Conservation (phyloP, 2,329 filamentous ascomycete genomes). For the Plectosphaerella cucumerina region DNA sequence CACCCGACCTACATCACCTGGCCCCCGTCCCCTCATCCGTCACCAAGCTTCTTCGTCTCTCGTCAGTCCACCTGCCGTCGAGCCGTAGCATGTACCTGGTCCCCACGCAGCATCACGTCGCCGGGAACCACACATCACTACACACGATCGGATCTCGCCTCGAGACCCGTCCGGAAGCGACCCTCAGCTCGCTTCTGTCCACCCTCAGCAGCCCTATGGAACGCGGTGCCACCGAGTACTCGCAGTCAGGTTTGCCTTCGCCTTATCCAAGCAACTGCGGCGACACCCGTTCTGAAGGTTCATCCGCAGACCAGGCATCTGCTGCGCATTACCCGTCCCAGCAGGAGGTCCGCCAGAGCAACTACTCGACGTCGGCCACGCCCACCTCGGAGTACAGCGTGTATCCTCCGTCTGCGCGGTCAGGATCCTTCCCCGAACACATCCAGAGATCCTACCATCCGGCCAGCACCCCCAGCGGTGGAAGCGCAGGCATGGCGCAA, state of each 20-base stretch:
- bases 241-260: constrained; percentile 84
- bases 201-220: constrained; percentile 43
- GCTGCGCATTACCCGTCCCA: constrained; percentile 84
- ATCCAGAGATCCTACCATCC: constrained; percentile 81
- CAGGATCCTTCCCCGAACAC: constrained; percentile 82
- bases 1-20: neutral
- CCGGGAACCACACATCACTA: constrained; percentile 23
- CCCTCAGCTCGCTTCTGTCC: constrained; percentile 22
- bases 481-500: constrained; percentile 93
- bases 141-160: constrained; percentile 14
- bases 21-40: neutral
- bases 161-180: constrained; percentile 22
- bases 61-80: constrained; percentile 12
- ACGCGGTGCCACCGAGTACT: constrained; percentile 67
- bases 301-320: constrained; percentile 86
- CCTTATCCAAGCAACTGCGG: constrained; percentile 62
- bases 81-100: constrained; percentile 28
- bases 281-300: constrained; percentile 78
- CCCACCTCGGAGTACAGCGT: constrained; percentile 86
- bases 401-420: constrained; percentile 71
- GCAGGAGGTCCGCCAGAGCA: constrained; percentile 69
- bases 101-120: constrained; percentile 25
- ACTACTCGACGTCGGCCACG: constrained; percentile 73
- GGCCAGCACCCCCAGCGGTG: constrained; percentile 67
- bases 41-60: neutral